Base-by-base conservation (phyloP, 768 basidiomycete species). In the Suillus clintonianus region DNA sequence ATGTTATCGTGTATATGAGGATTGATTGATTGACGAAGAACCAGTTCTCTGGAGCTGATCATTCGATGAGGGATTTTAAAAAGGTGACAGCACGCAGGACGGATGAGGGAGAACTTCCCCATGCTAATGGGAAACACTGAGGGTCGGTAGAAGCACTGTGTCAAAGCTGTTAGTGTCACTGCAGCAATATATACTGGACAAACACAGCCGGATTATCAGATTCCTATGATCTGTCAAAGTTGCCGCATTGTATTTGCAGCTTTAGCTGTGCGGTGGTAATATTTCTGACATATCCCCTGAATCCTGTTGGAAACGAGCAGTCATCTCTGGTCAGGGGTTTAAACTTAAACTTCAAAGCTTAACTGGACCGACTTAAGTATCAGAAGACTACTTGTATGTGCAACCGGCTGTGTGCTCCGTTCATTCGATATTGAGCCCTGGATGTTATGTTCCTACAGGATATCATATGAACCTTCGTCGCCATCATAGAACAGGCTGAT, bases 21-120 rank as follows among this genome's bases (percentile, higher is more conserved):
- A 57, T 57, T 19, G 5, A 39, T 11, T 56, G 2, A 56, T 17
- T 27, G 39, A 57, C 3, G 17, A 19, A 1, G 39, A 24, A 64
- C 3, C 66, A 94, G 93, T 60, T 88, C 30, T 78, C 90, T 7
- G 76, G 82, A 53, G 91, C 92, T 30, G 90, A 94, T 76, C 82
- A 85, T 70, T 80, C 86, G 36, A 89, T 95, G 93, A 69, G 80
- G 62, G 78, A 79, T 45, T 94, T 94, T 69, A 78, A 80, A 15
- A 94, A 94, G 75, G 71, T 85, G 24, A 84, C 87, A 58, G 88
- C 84, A 9, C 73, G 85, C 55, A 80, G 88, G 63, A 70, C 80
- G 57, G 87, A 89, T 59, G 89, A 89, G 74, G 78, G 80, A 34
- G 68, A 60, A 19, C 55, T 58, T 6, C 19, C 19, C 15, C 1